Evolutionary conservation across 371 early-diverging fungal genomes (phyloP).

Genomic region (Sporodiniella umbellata): DNA sequence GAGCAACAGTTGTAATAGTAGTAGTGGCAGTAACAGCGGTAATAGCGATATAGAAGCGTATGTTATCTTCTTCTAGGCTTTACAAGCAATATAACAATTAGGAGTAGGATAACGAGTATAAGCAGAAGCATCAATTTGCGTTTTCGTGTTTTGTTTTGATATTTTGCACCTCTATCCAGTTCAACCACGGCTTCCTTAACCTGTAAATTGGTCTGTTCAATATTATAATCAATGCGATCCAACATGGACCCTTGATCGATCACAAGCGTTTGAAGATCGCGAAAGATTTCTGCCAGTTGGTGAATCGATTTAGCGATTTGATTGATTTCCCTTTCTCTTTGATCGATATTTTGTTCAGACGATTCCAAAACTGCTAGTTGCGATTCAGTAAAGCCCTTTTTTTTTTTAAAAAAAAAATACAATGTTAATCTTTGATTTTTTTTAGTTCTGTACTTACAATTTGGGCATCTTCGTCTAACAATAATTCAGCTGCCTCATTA

Average conservation of each 20-base stretch:
- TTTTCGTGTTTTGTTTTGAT: conserved; percentile 65
- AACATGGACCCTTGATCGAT: conserved; percentile 96
- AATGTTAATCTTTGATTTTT: neutral
- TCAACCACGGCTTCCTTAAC: conserved; percentile 84
- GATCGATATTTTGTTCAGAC: conserved; percentile 68
- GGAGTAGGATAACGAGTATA: conserved; percentile 53
- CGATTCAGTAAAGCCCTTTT: conserved; percentile 79
- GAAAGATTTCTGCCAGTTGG: conserved; percentile 88
- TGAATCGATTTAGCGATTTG: conserved; percentile 91
- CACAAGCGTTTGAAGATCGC: conserved; percentile 89
- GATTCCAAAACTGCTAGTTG: conserved; percentile 75
- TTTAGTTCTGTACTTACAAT: conserved; percentile 20
- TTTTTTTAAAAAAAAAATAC: no score
- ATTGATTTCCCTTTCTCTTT: conserved; percentile 89
- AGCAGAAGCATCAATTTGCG: conserved; percentile 64
- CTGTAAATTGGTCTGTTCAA: conserved; percentile 80
- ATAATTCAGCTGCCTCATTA: conserved; percentile 41
- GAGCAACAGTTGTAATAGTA: no score
- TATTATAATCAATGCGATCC: conserved; percentile 97
- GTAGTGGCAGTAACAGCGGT: no score
- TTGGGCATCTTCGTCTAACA: conserved; percentile 49
- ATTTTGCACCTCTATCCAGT: conserved; percentile 68
- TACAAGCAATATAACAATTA: conserved; percentile 63
- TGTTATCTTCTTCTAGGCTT: conserved; percentile 62
- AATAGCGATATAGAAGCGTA: no score